These are phyloP conservation scores for Nakaseomyces bracarensis DNA, from an alignment of 1,139 yeast genomes.

Conservation along the genomic window DNA sequence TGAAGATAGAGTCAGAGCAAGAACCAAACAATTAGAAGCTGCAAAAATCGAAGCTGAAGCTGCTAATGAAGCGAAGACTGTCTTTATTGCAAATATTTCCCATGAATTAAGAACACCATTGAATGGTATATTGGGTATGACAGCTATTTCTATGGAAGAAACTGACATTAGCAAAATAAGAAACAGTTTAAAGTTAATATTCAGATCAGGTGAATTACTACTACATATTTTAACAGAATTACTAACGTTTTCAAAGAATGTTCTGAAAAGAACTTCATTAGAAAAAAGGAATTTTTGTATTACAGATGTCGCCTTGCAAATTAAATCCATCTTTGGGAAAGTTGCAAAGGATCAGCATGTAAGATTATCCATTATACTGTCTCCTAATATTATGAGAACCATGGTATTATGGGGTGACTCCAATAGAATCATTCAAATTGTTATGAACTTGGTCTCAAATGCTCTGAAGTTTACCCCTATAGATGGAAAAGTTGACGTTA, in stretches of 20 bases:
- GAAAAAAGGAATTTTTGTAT: constrained; percentile 71
- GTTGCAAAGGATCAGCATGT: constrained; percentile 75
- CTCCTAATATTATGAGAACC: constrained; percentile 53
- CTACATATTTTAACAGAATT: constrained; percentile 83
- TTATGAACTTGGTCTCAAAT: constrained; percentile 81
- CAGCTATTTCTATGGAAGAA: constrained; percentile 87
- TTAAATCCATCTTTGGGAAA: constrained; percentile 79
- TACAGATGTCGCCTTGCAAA: constrained; percentile 72
- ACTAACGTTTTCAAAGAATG: constrained; percentile 81
- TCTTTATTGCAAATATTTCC: constrained; percentile 92
- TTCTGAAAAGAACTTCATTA: constrained; percentile 74
- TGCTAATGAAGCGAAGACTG: constrained; percentile 88
- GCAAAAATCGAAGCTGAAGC: constrained; percentile 85
- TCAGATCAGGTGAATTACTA: constrained; percentile 78
- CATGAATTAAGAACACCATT: constrained; percentile 93
- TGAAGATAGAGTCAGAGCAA: constrained; percentile 80
- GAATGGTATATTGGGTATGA: constrained; percentile 94
- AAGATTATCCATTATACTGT: constrained; percentile 45
- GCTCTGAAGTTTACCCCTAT: constrained; percentile 84
- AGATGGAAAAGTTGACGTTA: constrained; percentile 70
- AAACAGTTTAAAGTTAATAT: constrained; percentile 64
- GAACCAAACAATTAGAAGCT: constrained; percentile 83
- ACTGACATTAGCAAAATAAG: constrained; percentile 56
- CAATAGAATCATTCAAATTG: constrained; percentile 76
- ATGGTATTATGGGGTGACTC: constrained; percentile 76